Base-by-base conservation (phyloP, 176 grass and related monocot species). In the Avena eriantha region DNA sequence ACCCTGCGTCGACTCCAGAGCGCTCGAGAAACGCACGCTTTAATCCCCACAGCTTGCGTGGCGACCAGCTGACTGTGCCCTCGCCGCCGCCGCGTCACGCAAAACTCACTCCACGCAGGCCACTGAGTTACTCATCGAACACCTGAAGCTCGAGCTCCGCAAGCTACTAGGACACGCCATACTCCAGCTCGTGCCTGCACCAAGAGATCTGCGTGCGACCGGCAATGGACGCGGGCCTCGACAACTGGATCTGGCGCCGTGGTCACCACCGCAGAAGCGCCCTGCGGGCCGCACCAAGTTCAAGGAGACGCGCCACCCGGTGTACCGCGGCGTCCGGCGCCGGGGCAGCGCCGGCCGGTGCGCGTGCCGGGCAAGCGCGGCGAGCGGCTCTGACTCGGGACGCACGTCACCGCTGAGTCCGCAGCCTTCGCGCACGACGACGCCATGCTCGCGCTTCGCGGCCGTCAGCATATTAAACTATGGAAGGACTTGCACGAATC, bases 271-370 rank as follows among this genome's bases (percentile, higher is more conserved):
- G 10, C 79, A 82, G 45, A 97, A 94, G 90, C 83, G 92, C 0
- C 90, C 86, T 0, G 90, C 88, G 3, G 95, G 95, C 13, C 77
- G 92, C 24, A 97, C 88, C 83, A 97, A 97, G 81, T 97, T 97
- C 78, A 76, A 85, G 34, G 95, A 97, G 86, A 97, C 92, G 68
- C 90, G 95, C 0, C 95, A 97, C 85, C 92, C 92, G 18, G 86
- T 97, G 65, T 97, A 70, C 81, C 90, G 88, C 70, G 95, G 95
- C 69, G 92, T 97, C 75, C 86, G 95, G 59, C 43, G 86, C 82
- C 1, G 84, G 64, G 83, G 91, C 80, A 88, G 87, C 23, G 82
- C 83, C 0, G n/a, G n/a, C n/a, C n/a, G n/a, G n/a, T n/a, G 43
- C 93, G 95, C 24, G 91, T 95, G 31, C 92, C 90, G 1, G 85